phyloP scores from a whole-genome alignment of 1,139 yeast species.

The Yamadazyma dendronema region DNA sequence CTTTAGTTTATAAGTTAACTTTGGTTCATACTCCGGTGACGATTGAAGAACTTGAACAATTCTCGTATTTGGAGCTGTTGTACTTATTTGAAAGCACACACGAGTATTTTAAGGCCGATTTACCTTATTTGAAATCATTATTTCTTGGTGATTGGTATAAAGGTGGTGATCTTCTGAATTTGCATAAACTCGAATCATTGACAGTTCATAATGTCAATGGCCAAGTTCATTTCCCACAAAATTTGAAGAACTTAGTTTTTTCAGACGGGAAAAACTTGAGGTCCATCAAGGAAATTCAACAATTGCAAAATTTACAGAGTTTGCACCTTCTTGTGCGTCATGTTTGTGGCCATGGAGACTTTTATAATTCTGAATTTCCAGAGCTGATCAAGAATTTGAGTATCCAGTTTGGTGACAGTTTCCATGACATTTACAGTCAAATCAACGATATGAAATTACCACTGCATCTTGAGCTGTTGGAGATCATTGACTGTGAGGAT shows the following conservation, averaged over 20 bases:
- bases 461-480: conserved; percentile 4
- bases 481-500: conserved; percentile 9
- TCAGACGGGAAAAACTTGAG: conserved; percentile 10
- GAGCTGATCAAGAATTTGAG: conserved; percentile 3
- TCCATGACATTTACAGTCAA: conserved; percentile 10
- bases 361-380: conserved; percentile 9
- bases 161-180: conserved; percentile 8
- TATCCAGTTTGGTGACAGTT: conserved; percentile 7
- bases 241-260: conserved; percentile 5
- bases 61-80: conserved; percentile 5
- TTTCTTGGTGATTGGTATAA: conserved; percentile 8
- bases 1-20: conserved; percentile 2
- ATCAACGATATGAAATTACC: conserved; percentile 9
- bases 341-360: conserved; percentile 7
- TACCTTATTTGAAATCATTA: conserved; percentile 8
- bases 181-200: conserved; percentile 5
- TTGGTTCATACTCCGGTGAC: conserved; percentile 5
- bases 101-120: conserved; percentile 7
- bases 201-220: conserved; percentile 10
- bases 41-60: conserved; percentile 2
- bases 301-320: conserved; percentile 3
- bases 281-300: conserved; percentile 2
- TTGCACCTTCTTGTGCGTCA: conserved; percentile 5
- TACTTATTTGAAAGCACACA: conserved; percentile 3
- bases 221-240: conserved; percentile 5